A percentile compares a stretch with the other conserved stretches of the same genome.
Evolutionary conservation across 768 basidiomycete genomes (phyloP).

Genomic region (Punctularia strigosozonata): DNA sequence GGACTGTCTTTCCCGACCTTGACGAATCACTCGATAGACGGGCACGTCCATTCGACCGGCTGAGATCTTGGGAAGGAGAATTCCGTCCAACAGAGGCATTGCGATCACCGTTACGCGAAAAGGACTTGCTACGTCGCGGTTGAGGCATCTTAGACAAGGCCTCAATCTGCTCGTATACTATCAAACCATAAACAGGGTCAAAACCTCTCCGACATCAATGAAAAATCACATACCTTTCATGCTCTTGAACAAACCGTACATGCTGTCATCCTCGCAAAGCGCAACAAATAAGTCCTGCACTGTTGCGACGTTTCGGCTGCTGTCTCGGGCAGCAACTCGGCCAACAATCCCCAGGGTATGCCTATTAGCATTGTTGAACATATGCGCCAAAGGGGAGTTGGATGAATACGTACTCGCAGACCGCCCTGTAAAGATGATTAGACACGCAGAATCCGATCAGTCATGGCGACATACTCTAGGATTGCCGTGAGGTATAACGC

Average conservation of each 20-base stretch:
- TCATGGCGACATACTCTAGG: conserved; percentile 58
- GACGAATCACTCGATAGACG: conserved; percentile 30
- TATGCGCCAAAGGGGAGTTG: conserved; percentile 4
- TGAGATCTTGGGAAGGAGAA: conserved; percentile 4
- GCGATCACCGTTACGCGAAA: conserved; percentile 40
- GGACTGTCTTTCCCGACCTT: conserved; percentile 10
- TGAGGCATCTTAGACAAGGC: conserved; percentile 44
- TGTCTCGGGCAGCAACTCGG: conserved; percentile 76
- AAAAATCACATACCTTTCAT: conserved; percentile 59
- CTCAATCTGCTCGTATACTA: conserved; percentile 61
- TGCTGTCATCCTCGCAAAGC: conserved; percentile 79
- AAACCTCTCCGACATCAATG: conserved; percentile 1
- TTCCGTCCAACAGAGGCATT: conserved; percentile 28
- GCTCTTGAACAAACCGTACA: conserved; percentile 75
- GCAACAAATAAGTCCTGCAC: conserved; percentile 78
- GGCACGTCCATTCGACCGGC: conserved; percentile 10
- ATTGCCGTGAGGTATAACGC: conserved; percentile 88
- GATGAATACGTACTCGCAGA: conserved; percentile 66
- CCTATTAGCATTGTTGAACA: conserved; percentile 29
- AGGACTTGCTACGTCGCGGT: conserved; percentile 57
- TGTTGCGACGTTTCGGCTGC: conserved; percentile 64
- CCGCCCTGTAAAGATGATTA: conserved; percentile 36
- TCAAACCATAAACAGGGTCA: conserved; percentile 11
- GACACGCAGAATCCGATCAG: conserved; percentile 5
- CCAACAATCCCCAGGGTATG: conserved; percentile 79